Evolutionary conservation across 306 rosid species (phyloP), one percentile per base, ranked within the genome.

Genomic region (Cucumis cinereus): DNA sequence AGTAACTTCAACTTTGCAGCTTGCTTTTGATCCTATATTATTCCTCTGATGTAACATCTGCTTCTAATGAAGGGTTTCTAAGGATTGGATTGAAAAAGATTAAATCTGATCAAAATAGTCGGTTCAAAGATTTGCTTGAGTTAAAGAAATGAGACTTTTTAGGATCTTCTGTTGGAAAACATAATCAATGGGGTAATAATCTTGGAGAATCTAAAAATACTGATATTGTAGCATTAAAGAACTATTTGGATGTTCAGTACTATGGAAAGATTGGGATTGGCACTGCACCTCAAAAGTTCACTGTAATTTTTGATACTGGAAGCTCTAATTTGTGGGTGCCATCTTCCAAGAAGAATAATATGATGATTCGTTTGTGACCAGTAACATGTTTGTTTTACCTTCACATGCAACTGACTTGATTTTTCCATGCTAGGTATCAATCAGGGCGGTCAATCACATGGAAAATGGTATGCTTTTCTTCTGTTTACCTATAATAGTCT

Each of bases 241-340:
- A 94, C 81, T 94, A 89, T 83, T 56, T 94, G 88, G 96, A 94
- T 85, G 97, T 97, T 87, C 97, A 92, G 77, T 94, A 94, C 77
- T 91, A 83, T 75, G 99, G 99, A 70, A 97, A 92, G 79, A 90
- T 94, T 28, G 72, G 68, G 54, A 85, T 94, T 76, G 99, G 99
- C 19, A 86, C 84, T 77, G 97, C 99, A 26, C 91, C 97, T 55
- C 97, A 94, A 84, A 86, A 43, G 50, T 92, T 94, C 89, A 86
- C 90, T 62, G 97, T 90, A 0, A 88, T 94, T 79, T 94, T 94
- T 60, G 99, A 94, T 79, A 94, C 99, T 0, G 99, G 99, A 2
- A 94, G 99, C 90, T 87, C 99, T 26, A 94, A 94, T 81, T 47
- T 85, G 80, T 94, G 99, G 99, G 99, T 94, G 72, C 99, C 97